Evolutionary conservation across 176 grass and related monocot species (phyloP).

Genomic region (Carex littledalei): DNA sequence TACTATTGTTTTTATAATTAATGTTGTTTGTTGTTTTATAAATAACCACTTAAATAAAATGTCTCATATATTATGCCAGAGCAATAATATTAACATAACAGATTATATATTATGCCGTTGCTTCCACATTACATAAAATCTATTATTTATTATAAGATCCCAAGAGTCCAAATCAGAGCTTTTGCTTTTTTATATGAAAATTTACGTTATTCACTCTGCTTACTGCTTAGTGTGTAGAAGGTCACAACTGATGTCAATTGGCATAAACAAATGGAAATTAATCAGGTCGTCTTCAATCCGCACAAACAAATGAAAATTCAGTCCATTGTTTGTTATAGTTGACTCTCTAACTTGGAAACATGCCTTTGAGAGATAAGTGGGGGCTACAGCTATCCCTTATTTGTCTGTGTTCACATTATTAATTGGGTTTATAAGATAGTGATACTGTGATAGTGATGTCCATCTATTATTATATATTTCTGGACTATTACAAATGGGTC

Average conservation of each 20-base stretch:
- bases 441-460: neutral
- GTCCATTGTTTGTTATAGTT: neutral
- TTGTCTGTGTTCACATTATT: neutral
- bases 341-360: constrained; percentile 3
- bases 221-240: neutral
- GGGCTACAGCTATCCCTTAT: neutral
- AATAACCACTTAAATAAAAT: neutral
- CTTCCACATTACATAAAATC: neutral
- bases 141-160: neutral
- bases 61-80: neutral
- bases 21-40: neutral
- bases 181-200: neutral
- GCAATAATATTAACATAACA: neutral
- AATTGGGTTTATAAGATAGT: neutral
- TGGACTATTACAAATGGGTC: neutral
- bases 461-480: neutral
- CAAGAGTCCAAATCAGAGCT: neutral
- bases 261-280: neutral
- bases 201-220: neutral
- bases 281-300: neutral
- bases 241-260: neutral
- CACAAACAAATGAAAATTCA: neutral
- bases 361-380: neutral
- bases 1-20: neutral
- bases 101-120: neutral